Conservation (phyloP, 805 yeast genomes). For the Candida morakotiae region DNA sequence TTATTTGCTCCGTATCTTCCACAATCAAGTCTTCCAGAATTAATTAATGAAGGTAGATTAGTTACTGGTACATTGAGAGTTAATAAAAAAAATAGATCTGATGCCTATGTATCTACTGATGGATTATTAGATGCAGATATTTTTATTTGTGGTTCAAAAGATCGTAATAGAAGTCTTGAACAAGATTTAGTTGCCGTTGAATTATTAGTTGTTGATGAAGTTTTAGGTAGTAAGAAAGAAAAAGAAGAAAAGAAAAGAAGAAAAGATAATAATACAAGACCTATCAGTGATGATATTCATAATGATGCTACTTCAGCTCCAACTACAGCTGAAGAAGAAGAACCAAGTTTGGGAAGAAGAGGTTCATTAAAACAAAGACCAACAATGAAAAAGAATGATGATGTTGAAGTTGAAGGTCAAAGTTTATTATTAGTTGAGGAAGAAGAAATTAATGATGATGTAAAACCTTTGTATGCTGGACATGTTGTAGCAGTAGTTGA, state of each 20-base stretch:
- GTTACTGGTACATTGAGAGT: slow-evolving; percentile 93
- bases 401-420: slow-evolving; percentile 98
- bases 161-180: slow-evolving; percentile 94
- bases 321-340: slow-evolving; percentile 26
- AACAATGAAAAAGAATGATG: slow-evolving; percentile 95
- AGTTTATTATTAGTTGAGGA: slow-evolving; percentile 87
- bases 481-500: slow-evolving; percentile 98
- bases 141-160: slow-evolving; percentile 96
- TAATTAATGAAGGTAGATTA: slow-evolving; percentile 83
- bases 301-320: slow-evolving; percentile 62
- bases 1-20: slow-evolving; percentile 95
- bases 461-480: slow-evolving; percentile 93
- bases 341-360: slow-evolving; percentile 53
- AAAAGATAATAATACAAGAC: slow-evolving; percentile 51
- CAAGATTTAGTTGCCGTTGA: slow-evolving; percentile 97
- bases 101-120: slow-evolving; percentile 97
- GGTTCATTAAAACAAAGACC: slow-evolving; percentile 95
- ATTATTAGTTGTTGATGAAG: slow-evolving; percentile 91
- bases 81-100: slow-evolving; percentile 93
- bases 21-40: slow-evolving; percentile 84
- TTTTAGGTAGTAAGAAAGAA: slow-evolving; percentile 94
- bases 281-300: slow-evolving; percentile 64
- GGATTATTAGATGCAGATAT: slow-evolving; percentile 95
- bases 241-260: slow-evolving; percentile 96
- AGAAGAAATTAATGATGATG: slow-evolving; percentile 89